Evolutionary conservation across 352 stramenopile species (phyloP).

Genomic region (Globisporangium heterothallicum): DNA sequence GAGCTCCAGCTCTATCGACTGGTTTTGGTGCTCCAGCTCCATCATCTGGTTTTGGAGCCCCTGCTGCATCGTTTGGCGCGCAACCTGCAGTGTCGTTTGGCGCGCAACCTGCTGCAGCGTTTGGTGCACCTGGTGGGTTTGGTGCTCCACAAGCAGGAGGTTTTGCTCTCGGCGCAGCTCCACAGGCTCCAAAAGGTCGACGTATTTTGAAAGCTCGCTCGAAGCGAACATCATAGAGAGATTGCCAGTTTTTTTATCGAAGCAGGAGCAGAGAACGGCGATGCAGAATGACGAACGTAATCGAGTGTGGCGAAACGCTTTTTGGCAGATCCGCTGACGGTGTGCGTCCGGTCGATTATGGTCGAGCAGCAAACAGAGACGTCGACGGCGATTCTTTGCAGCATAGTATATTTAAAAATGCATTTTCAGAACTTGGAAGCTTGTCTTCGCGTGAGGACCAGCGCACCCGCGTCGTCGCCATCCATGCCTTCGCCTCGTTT

Average conservation of each 20-base stretch:
- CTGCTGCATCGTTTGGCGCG: slow-evolving; percentile 20
- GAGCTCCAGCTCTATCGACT: slow-evolving; percentile 12
- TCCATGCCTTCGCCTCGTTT: too few relatives aligned
- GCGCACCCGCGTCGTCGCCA: too few relatives aligned
- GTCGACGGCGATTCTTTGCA: too few relatives aligned
- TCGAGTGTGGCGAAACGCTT: too few relatives aligned
- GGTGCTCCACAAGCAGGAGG: slow-evolving; percentile 31
- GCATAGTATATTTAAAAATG: too few relatives aligned
- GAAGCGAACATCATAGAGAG: slow-evolving; percentile 22
- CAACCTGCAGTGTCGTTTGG: slow-evolving; percentile 23
- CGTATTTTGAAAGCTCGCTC: slow-evolving; percentile 50
- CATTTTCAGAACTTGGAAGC: too few relatives aligned
- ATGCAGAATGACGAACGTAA: background rate
- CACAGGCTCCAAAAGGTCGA: slow-evolving; percentile 39
- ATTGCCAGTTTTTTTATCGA: slow-evolving; percentile 2
- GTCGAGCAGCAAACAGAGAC: too few relatives aligned
- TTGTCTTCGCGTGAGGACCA: too few relatives aligned
- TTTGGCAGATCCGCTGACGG: too few relatives aligned
- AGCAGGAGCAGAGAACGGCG: background rate
- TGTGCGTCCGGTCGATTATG: too few relatives aligned
- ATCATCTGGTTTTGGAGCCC: slow-evolving; percentile 12
- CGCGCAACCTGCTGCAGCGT: slow-evolving; percentile 13
- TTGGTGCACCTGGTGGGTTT: slow-evolving; percentile 23
- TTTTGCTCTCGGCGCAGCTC: slow-evolving; percentile 67
- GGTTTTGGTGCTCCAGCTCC: slow-evolving; percentile 23